Evolutionary conservation across 352 stramenopile genomes (phyloP), one percentile per base, ranked within the genome.

Genomic region (Stramenopiles sp.): DNA sequence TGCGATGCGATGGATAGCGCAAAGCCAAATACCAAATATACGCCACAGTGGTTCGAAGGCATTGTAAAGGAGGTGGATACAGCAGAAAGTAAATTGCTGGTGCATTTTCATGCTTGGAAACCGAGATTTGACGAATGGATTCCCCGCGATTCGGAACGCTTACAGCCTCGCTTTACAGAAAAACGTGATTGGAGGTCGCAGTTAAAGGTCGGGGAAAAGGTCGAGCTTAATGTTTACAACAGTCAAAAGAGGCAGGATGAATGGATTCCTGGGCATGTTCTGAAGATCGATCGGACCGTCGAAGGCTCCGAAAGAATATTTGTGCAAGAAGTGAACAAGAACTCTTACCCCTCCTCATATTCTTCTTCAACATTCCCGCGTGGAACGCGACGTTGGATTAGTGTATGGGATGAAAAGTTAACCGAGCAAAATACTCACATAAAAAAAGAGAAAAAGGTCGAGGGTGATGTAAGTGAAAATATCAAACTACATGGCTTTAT

Each of bases 91-190:
- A 33, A 4, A 33, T 33, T 78, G 71, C 30, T 31, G 4, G 22
- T 78, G 14, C 71, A 78, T 33, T 78, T 78, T 33, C 71, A 78
- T 33, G 71, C 30, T 8, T 78, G 71, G 71, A 78, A 78, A 33
- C 31, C 71, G 4, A 78, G 30, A 33, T 78, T 78, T 78, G 71
- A 78, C 14, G 71, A 78, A 78, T 78, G 71, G 71, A 78, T 78
- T 33, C 4, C 71, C 1, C 4, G 71, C 4, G 31, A 33, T 31
- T 78, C 71, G 8, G 71, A 78, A 14, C 71, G 71, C 8, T 33
- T 78, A 31, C 30, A 33, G 71, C 71, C 71, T 14, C 71, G 71
- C 4, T 78, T 78, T 78, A 78, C 71, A 78, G 14, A 78, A 78
- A 33, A 33, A 14, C 4, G 30, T 14, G 71, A 78, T 78, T 78